Evolutionary conservation across 441 rosid species (phyloP).

Genomic region (Pelargonium hybrid): DNA sequence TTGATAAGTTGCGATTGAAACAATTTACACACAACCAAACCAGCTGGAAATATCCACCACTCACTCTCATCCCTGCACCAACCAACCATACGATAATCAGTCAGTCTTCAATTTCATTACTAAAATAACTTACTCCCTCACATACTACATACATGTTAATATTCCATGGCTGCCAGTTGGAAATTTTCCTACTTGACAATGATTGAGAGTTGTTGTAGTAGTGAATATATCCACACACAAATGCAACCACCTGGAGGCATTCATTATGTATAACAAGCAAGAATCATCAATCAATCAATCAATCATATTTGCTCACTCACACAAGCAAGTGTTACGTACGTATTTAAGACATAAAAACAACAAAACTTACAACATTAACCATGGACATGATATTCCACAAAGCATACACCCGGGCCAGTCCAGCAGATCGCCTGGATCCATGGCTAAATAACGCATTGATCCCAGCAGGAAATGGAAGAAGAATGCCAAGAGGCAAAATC

Average conservation of each 20-base stretch:
- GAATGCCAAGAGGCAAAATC: constrained; percentile 86
- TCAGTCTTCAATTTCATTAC: background rate
- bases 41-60: constrained; percentile 99
- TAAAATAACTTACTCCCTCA: background rate
- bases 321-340: too few relatives aligned
- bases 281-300: too few relatives aligned
- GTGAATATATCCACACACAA: constrained; percentile 85
- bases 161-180: constrained; percentile 88
- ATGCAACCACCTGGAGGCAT: constrained; percentile 60
- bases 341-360: background rate
- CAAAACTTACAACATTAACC: constrained; percentile 73
- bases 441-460: constrained; percentile 98
- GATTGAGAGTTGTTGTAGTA: constrained; percentile 28
- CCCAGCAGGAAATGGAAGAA: constrained; percentile 98
- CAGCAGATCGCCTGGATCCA: constrained; percentile 97
- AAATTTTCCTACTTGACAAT: constrained; percentile 49
- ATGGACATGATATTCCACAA: constrained; percentile 89
- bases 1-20: constrained; percentile 90
- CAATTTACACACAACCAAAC: constrained; percentile 77
- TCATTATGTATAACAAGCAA: too few relatives aligned
- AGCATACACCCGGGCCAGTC: constrained; percentile 96
- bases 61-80: constrained; percentile 95
- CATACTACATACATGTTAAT: constrained; percentile 69
- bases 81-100: too few relatives aligned
- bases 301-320: background rate